Percentiles rank a stretch among this genome's conserved stretches.
Conservation (phyloP, 2,329 filamentous ascomycete species). For the Byssochlamys sp. region DNA sequence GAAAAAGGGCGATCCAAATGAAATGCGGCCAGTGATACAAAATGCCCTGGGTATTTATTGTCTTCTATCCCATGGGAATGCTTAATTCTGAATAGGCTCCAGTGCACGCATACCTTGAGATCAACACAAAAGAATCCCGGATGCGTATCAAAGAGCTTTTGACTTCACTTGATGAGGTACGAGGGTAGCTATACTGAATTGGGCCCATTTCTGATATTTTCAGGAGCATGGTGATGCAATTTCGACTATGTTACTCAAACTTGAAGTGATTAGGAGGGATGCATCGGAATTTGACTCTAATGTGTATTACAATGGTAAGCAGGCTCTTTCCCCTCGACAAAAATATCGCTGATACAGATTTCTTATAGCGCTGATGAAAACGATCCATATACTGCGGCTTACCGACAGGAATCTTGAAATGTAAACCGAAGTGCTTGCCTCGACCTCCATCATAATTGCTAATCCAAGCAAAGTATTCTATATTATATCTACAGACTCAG, state of each 20-base stretch:
- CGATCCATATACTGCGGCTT: constrained; percentile 52
- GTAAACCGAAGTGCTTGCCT: constrained; percentile 21
- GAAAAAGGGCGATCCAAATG: constrained; percentile 47
- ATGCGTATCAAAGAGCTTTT: constrained; percentile 50
- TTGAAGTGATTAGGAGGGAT: constrained; percentile 52
- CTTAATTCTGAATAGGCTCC: neutral
- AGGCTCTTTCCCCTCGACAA: neutral
- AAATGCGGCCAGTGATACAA: constrained; percentile 57
- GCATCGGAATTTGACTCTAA: constrained; percentile 22
- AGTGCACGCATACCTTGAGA: constrained; percentile 19
- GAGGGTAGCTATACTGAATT: neutral
- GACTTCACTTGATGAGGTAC: constrained; percentile 44
- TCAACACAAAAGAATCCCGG: constrained; percentile 36
- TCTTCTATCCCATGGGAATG: constrained; percentile 37
- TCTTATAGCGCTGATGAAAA: constrained; percentile 44
- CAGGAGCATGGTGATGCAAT: constrained; percentile 54
- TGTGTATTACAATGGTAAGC: constrained; percentile 34
- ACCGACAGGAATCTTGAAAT: constrained; percentile 56
- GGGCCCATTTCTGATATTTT: neutral
- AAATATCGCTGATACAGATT: constrained; percentile 32
- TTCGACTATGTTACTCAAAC: constrained; percentile 55
- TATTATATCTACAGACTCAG: constrained; percentile 59
- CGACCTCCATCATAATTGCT: neutral
- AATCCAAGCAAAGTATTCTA: constrained; percentile 39
- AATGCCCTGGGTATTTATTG: constrained; percentile 49